Conservation (phyloP, 805 yeast species). For the Lipomyces sp. region DNA sequence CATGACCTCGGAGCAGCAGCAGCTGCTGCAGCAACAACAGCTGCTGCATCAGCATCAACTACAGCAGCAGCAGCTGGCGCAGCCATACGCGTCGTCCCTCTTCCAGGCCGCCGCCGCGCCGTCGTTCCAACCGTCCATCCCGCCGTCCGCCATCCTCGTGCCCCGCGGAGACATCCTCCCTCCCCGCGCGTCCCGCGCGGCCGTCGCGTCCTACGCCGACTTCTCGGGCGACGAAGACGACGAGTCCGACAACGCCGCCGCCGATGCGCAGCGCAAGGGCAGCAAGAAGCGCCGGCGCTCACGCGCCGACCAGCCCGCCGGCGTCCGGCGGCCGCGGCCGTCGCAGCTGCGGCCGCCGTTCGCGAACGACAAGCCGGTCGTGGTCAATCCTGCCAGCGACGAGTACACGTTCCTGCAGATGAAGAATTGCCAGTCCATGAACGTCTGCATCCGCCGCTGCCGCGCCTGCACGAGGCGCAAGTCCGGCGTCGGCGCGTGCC, state of each 20-base stretch:
- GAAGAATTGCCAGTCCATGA: constrained; percentile 23
- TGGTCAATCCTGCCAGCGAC: constrained; percentile 16
- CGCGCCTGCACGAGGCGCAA: constrained; percentile 28
- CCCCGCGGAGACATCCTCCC: not conserved
- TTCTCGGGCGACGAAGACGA: constrained; percentile 4
- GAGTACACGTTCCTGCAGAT: constrained; percentile 19
- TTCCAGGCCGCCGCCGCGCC: constrained; percentile 10
- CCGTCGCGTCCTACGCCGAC: not conserved
- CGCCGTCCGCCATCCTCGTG: not conserved
- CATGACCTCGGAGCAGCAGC: not conserved
- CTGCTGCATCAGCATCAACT: not conserved
- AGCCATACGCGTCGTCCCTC: constrained; percentile 1
- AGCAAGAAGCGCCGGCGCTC: constrained; percentile 1
- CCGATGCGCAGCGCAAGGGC: not conserved
- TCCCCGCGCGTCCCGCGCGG: not conserved
- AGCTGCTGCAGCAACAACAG: not conserved
- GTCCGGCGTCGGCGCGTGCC: constrained; percentile 27
- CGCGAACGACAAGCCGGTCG: constrained; percentile 21
- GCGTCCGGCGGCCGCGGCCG: not conserved
- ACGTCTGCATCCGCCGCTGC: constrained; percentile 20
- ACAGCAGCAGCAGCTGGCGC: not conserved
- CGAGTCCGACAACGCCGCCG: constrained; percentile 6
- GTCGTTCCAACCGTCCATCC: not conserved
- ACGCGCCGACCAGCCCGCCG: not conserved
- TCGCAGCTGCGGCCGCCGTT: constrained; percentile 3